Evolutionary conservation across 2,329 filamentous ascomycete genomes (phyloP).

Genomic region (Alternaria postmessia): DNA sequence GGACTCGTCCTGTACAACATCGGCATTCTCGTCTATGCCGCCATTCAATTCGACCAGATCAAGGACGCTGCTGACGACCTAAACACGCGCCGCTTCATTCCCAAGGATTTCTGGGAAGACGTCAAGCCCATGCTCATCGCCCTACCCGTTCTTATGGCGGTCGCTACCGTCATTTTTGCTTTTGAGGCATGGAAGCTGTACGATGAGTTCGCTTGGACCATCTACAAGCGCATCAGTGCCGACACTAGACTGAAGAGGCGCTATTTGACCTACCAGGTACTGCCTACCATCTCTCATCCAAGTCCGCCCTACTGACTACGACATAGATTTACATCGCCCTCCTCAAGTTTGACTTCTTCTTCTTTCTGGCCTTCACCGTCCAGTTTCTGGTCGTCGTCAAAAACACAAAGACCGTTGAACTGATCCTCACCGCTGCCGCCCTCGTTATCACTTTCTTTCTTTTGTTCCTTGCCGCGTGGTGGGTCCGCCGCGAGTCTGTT

Average conservation of each 20-base stretch:
- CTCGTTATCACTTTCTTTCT: conserved; percentile 92
- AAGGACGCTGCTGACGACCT: conserved; percentile 72
- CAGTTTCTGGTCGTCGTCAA: conserved; percentile 94
- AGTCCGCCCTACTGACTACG: conserved; percentile 19
- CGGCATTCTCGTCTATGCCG: conserved; percentile 89
- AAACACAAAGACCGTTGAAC: conserved; percentile 73
- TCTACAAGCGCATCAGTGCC: conserved; percentile 98
- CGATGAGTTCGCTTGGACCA: conserved; percentile 98
- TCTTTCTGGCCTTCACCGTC: conserved; percentile 98
- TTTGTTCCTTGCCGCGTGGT: conserved; percentile 82
- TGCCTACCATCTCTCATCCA: not conserved
- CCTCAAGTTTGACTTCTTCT: conserved; percentile 99
- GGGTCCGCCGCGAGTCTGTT: conserved; percentile 83
- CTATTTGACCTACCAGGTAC: conserved; percentile 94
- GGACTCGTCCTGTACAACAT: conserved; percentile 92
- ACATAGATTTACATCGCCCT: conserved; percentile 95
- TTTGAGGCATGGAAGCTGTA: conserved; percentile 94
- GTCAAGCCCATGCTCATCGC: conserved; percentile 81
- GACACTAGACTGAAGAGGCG: conserved; percentile 96
- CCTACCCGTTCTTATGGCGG: conserved; percentile 82
- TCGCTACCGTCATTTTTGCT: conserved; percentile 75
- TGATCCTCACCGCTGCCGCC: conserved; percentile 85
- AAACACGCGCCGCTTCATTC: conserved; percentile 56
- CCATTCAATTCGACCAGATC: conserved; percentile 93
- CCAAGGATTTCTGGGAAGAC: conserved; percentile 68